A percentile compares a stretch with the other conserved stretches of the same genome.
Evolutionary conservation across 2,329 filamentous ascomycete species (phyloP).

Genomic region (Epichloe coenophiala): DNA sequence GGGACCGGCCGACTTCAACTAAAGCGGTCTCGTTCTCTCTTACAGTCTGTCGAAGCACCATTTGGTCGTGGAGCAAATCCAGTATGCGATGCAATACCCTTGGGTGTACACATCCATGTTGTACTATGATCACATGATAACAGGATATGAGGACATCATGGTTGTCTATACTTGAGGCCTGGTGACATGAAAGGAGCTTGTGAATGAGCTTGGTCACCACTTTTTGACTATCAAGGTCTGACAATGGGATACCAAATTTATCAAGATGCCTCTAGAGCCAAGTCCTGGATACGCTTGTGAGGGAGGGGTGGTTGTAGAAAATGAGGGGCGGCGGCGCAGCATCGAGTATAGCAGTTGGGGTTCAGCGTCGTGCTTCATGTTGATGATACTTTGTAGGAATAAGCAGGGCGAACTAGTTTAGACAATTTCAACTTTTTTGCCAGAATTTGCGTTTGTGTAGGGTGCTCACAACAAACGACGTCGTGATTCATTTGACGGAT

Average conservation of each 20-base stretch:
- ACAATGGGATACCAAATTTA: neutral
- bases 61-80: neutral
- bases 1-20: conserved; percentile 40
- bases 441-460: neutral
- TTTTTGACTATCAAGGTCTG: neutral
- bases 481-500: no score
- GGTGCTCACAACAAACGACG: no score
- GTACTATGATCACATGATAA: conserved; percentile 5
- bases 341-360: neutral
- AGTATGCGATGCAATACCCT: neutral
- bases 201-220: neutral
- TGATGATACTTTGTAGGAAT: neutral
- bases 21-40: conserved; percentile 5
- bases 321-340: neutral
- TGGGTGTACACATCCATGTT: neutral
- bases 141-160: neutral
- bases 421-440: neutral
- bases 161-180: neutral
- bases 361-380: conserved; percentile 1
- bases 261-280: neutral
- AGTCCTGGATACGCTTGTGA: neutral
- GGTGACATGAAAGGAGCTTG: neutral
- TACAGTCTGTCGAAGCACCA: neutral
- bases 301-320: neutral
- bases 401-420: neutral